A percentile compares a stretch with the other conserved stretches of the same genome.
Evolutionary conservation across 768 basidiomycete species (phyloP).

Genomic region (Royoungia palumana): DNA sequence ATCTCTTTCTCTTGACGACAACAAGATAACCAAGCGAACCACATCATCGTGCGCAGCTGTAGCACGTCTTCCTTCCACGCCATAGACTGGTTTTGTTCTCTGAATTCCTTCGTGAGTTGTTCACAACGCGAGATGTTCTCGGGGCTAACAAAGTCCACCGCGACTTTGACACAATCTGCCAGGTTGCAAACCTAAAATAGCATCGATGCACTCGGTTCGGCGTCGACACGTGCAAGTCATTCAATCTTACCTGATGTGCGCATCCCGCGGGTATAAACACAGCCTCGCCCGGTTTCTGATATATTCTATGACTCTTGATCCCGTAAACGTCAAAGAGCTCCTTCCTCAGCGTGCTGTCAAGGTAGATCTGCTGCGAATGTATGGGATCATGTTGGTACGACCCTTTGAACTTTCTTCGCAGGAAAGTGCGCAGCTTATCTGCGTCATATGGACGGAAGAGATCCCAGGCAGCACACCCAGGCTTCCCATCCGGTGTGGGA

Average conservation of each 20-base stretch:
- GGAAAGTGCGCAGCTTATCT: slow-evolving; percentile 69
- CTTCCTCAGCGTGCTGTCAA: slow-evolving; percentile 65
- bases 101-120: slow-evolving; percentile 81
- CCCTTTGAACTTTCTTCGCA: slow-evolving; percentile 60
- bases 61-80: slow-evolving; percentile 95
- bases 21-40: slow-evolving; percentile 87
- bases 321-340: slow-evolving; percentile 64
- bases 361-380: slow-evolving; percentile 84
- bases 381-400: slow-evolving; percentile 75
- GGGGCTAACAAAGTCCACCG: slow-evolving; percentile 91
- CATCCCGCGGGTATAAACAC: slow-evolving; percentile 95
- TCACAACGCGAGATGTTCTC: slow-evolving; percentile 89
- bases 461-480: slow-evolving; percentile 90
- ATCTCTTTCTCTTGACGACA: slow-evolving; percentile 44
- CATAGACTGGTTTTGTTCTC: slow-evolving; percentile 82
- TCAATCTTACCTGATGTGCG: slow-evolving; percentile 70
- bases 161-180: slow-evolving; percentile 95
- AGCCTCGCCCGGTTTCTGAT: slow-evolving; percentile 89
- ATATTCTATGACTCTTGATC: slow-evolving; percentile 78
- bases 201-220: background rate
- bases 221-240: background rate
- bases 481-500: slow-evolving; percentile 49
- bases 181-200: slow-evolving; percentile 76
- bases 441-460: slow-evolving; percentile 82
- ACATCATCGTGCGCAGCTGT: slow-evolving; percentile 89